Evolutionary conservation across 1,284 basidiomycete species (phyloP).

Genomic region (Ceratobasidium papillatum): DNA sequence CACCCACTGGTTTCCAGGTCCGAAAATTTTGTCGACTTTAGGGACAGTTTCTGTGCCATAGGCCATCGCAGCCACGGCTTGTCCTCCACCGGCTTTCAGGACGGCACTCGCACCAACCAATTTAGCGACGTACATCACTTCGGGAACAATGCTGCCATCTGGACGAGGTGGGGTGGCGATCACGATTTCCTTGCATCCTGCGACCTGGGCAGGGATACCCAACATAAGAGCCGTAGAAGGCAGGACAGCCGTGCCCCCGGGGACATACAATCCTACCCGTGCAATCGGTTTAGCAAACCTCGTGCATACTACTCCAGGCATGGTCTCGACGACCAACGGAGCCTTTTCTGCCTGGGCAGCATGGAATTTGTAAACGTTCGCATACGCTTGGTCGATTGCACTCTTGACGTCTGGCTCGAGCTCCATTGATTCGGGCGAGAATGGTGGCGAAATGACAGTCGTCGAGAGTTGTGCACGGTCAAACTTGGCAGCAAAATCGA

Average conservation of each 20-base stretch:
- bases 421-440: constrained; percentile 65
- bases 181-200: constrained; percentile 91
- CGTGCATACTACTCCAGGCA: constrained; percentile 96
- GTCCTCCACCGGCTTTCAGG: constrained; percentile 94
- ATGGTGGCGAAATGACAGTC: constrained; percentile 73
- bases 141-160: constrained; percentile 91
- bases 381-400: constrained; percentile 93
- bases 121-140: constrained; percentile 94
- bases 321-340: constrained; percentile 89
- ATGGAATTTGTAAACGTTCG: constrained; percentile 92
- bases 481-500: constrained; percentile 92
- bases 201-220: constrained; percentile 97
- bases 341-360: constrained; percentile 79
- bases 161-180: constrained; percentile 93
- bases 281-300: constrained; percentile 94
- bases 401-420: constrained; percentile 71
- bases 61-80: constrained; percentile 96
- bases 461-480: constrained; percentile 78
- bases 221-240: constrained; percentile 99
- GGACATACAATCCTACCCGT: constrained; percentile 96
- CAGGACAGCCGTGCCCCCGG: constrained; percentile 95
- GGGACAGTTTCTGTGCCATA: constrained; percentile 95
- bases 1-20: constrained; percentile 99
- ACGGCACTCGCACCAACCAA: constrained; percentile 88
- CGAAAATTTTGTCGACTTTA: constrained; percentile 99